Base-by-base conservation (phyloP, 129 eudicot genomes). In the Smallanthus sonchifolius region DNA sequence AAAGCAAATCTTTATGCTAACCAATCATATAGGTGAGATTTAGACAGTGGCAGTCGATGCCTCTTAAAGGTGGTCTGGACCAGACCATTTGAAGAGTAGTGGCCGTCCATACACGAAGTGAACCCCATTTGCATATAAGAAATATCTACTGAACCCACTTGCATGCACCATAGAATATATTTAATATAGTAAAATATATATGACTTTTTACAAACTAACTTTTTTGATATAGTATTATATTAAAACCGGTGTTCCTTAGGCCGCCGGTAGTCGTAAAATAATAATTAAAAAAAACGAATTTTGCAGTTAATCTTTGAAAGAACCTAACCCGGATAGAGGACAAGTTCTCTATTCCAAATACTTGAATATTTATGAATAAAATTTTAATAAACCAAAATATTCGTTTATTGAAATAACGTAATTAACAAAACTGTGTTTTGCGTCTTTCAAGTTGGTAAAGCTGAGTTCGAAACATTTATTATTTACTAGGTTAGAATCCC, bases 81-180 rank as follows among this genome's bases (percentile, higher is more conserved):
- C 77, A 39, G 13, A 51, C 82, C 48, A 2, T 71, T 77, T 78
- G 10, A 1, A 59, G 32, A 19, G 51, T 44, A 11, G 75, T 67
- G 67, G 67, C 7, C 72, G 56, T 48, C 82, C 56, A 24, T 36
- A 2, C 15, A 39, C 17, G 34, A 77, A 60, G 32, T 36, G 32
- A 59, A 8, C 10, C 34, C 77, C 67, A 78, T 77, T 37, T 71
- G 77, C 56, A 62, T 51, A 45, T 20, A 6, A 30, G 36, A 74
- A 60, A 62, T 61, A 61, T 70, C 38, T 62, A 71, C 3, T 3
- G 37, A 70, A 62, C 77, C 82, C 45, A 78, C 77, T 63, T 37
- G 47, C 73, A 67, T 1, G 47, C 59, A 40, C 3, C 10, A 15
- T 54, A 5, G 35, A 49, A 75, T 75, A 64, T 73, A 59, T 4